Evolutionary conservation across 176 grass and related monocot species (phyloP), one percentile per base, ranked within the genome.

Genomic region (Elymus sibiricus): DNA sequence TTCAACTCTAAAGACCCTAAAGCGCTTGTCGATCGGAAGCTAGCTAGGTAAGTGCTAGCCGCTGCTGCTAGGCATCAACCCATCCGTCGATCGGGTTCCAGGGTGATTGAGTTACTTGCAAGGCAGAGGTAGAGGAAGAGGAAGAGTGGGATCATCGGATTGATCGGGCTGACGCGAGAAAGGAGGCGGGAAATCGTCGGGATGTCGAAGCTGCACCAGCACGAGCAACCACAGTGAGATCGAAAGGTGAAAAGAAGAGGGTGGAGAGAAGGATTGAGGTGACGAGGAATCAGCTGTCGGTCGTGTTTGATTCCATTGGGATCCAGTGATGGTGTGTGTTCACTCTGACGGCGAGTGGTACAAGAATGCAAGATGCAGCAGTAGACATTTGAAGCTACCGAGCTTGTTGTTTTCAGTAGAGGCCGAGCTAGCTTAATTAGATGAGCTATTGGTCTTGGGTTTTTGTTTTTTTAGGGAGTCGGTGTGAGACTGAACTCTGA

Each of bases 91-190:
- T 70, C 37, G 72, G 79, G 64, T 19, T n/a, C n/a, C n/a, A n/a
- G 19, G 55, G 19, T 22, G 55, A 9, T 90, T 73, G 84, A 90
- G 88, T 90, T 90, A 77, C 78, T 86, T 90, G 29, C 84, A 86
- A 90, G 84, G 83, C 63, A 86, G 62, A 77, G 29, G 70, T 47
- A 16, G 15, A 51, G 22, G 21, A 59, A 4, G 56, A 59, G 49
- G 17, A 55, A 21, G 51, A 55, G 5, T 6, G 51, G 6, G 16
- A 55, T 55, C 51, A 0, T 53, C 16, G 15, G 49, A 59, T 16
- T 10, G 19, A 59, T 24, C 65, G 15, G 61, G 34, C 15, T 82
- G 77, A 26, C 64, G 70, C 63, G 71, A 64, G 72, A 77, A 64
- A 70, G 70, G 28, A 51, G 74, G 74, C 21, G 38, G 63, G 8